These are phyloP conservation scores for Lactarius deliciosus DNA, from an alignment of 768 basidiomycete genomes.

Conservation along the genomic window DNA sequence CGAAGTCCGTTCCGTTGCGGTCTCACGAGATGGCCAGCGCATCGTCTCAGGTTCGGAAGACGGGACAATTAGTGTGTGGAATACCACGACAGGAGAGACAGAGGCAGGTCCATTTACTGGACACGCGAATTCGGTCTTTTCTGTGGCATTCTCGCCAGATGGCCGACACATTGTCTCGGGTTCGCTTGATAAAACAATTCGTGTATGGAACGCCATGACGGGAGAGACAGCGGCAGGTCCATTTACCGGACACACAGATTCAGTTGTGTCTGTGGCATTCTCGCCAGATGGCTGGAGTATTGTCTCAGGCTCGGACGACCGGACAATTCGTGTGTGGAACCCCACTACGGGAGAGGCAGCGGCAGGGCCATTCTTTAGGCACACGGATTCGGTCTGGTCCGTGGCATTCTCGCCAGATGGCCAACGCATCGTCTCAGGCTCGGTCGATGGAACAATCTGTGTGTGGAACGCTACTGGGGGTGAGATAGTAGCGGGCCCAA, in stretches of 20 bases:
- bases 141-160: not conserved
- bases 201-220: not conserved
- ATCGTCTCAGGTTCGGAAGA: conserved; percentile 4
- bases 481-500: too few relatives aligned
- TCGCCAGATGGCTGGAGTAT: not conserved
- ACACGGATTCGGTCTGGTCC: not conserved
- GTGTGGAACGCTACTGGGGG: too few relatives aligned
- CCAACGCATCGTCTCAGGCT: conserved; percentile 35
- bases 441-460: too few relatives aligned
- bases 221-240: not conserved
- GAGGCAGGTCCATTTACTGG: not conserved
- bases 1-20: not conserved
- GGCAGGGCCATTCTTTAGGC: not conserved
- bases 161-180: not conserved
- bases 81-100: not conserved
- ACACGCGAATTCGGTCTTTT: too few relatives aligned
- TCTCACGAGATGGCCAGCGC: conserved; percentile 21
- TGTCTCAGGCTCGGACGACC: not conserved
- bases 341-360: not conserved
- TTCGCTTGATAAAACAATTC: not conserved
- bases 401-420: conserved; percentile 19
- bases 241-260: not conserved
- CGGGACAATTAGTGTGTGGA: conserved; percentile 6
- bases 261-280: not conserved
- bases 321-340: not conserved